Base-by-base conservation (phyloP, 2,329 filamentous ascomycete genomes). In the Polychaeton citri region DNA sequence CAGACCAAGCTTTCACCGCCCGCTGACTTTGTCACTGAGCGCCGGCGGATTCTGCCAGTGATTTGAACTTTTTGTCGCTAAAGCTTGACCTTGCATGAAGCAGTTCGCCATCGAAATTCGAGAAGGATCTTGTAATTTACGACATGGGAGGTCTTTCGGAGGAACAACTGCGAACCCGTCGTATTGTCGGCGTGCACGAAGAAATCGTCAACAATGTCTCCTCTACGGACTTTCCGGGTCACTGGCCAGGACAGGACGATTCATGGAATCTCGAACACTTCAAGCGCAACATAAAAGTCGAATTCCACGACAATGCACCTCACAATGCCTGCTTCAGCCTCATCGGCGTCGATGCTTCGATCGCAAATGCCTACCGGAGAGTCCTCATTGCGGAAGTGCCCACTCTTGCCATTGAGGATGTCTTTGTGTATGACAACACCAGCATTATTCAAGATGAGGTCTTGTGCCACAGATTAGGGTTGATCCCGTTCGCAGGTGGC, bases 371-470 rank as follows among this genome's bases (percentile, higher is more conserved):
- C 54, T 94, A 96, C 68, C 86, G 90, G 42, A 85, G 90, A 51
- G 96, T 96, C 51, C 72, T 96, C 52, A 81, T 98, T 59, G 74
- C 88, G 48, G 92, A 98, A 66, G 82, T 98, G 36, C 86, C 88
- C 13, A 90, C 86, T 2, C 72, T 98, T 32, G 90, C 92, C 47
- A 87, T 98, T 52, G 90, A 98, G 68, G 79, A 77, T 43, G 84
- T 93, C 56, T 98, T 81, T 64, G 78, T 96, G 45, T 74, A 84
- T 57, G 92, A 95, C 68, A 98, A 98, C 68, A 96, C 88, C 34
- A 94, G 85, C 4, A 86, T 98, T 21, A 90, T 98, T 52, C 88
- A 96, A 59, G 90, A 98, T 57, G 90, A 98, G 66, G 88, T 98
- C 4, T 77, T 98, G 35, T 80, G 87, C 12, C 83, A 90, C 58